Evolutionary conservation across 2,329 filamentous ascomycete species (phyloP).

Genomic region (Aspergillus uvarum): DNA sequence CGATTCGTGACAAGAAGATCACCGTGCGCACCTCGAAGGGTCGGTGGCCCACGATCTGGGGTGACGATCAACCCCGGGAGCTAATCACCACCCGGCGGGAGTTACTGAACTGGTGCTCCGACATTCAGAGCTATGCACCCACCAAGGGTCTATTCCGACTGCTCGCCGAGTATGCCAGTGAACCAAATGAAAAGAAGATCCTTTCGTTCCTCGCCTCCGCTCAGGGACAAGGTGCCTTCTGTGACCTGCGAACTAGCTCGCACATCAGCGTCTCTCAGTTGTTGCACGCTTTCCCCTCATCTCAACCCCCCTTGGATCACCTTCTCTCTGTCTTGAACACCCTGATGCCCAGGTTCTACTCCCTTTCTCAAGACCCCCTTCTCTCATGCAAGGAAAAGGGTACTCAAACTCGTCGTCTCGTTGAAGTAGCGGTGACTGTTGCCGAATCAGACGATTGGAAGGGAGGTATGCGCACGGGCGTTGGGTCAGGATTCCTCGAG

Average conservation of each 20-base stretch:
- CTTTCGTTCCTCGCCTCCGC: conserved; percentile 81
- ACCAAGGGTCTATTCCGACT: conserved; percentile 84
- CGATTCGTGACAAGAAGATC: conserved; percentile 79
- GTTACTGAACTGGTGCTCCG: conserved; percentile 91
- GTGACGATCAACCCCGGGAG: conserved; percentile 79
- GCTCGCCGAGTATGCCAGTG: conserved; percentile 78
- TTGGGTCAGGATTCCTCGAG: conserved; percentile 92
- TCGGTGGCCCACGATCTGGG: conserved; percentile 97
- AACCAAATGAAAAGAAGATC: conserved; percentile 83
- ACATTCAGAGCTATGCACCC: conserved; percentile 88
- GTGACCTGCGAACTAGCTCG: conserved; percentile 86
- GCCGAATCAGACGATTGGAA: conserved; percentile 84
- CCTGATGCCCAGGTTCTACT: conserved; percentile 98
- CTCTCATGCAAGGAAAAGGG: conserved; percentile 70
- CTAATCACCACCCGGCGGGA: conserved; percentile 88
- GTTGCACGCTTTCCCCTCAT: conserved; percentile 86
- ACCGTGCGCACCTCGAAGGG: conserved; percentile 75
- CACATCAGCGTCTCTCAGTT: conserved; percentile 84
- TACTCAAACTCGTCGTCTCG: conserved; percentile 70
- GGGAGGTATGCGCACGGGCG: conserved; percentile 70
- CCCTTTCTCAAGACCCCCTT: conserved; percentile 91
- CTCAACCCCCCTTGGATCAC: conserved; percentile 79
- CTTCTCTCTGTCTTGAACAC: conserved; percentile 78
- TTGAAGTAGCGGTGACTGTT: conserved; percentile 96
- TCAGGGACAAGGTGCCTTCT: conserved; percentile 89